Evolutionary conservation across 345 rosid species (phyloP).

Genomic region (Kernera saxatilis): DNA sequence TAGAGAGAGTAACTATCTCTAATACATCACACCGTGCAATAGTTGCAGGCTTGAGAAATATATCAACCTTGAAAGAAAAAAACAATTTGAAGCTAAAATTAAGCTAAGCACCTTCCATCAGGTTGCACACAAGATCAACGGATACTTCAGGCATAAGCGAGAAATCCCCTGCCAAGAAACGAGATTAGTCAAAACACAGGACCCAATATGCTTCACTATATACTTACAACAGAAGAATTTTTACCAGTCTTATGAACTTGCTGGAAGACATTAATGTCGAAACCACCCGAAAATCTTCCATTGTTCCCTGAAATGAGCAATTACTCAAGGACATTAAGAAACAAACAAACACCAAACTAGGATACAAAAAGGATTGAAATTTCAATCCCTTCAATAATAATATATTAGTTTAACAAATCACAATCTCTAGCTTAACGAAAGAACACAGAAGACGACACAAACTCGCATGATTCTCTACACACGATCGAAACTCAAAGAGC

Average conservation of each 20-base stretch:
- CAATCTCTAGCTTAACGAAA: neutral
- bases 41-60: neutral
- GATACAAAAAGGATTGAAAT: neutral
- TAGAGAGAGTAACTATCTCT: too few relatives aligned
- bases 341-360: neutral
- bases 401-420: neutral
- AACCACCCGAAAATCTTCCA: slow-evolving; percentile 90
- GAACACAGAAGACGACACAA: neutral
- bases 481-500: neutral
- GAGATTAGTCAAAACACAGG: neutral
- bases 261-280: slow-evolving; percentile 78
- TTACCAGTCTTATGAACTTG: slow-evolving; percentile 72
- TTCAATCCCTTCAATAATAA: neutral
- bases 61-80: neutral
- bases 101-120: slow-evolving; percentile 63
- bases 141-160: slow-evolving; percentile 81
- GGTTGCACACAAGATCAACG: slow-evolving; percentile 64
- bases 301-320: slow-evolving; percentile 50
- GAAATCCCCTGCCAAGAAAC: slow-evolving; percentile 55
- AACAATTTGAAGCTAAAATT: neutral
- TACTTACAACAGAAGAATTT: neutral
- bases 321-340: slow-evolving; percentile 8
- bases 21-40: neutral
- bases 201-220: neutral
- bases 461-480: neutral